A percentile compares a stretch with the other conserved stretches of the same genome.
phyloP scores from a whole-genome alignment of 805 yeast genomes.

The Suhomyces sp. region DNA sequence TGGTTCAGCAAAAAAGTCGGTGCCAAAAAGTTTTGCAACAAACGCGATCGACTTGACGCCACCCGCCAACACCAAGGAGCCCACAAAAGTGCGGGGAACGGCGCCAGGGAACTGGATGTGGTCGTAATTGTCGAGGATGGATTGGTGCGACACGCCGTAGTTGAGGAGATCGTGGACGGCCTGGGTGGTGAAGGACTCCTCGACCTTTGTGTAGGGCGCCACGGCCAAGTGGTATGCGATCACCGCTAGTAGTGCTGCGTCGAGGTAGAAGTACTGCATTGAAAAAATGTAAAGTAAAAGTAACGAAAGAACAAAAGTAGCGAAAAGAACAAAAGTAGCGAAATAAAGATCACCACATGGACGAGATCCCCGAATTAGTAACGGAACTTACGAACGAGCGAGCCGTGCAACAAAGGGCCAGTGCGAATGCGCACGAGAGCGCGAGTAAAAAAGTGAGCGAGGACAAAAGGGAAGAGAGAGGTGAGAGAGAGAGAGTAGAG shows the following conservation, averaged over 20 bases:
- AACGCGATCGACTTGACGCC: conserved; percentile 37
- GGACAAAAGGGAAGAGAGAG: background rate
- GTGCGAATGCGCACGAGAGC: background rate
- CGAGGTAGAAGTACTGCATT: conserved; percentile 19
- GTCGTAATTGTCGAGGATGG: conserved; percentile 52
- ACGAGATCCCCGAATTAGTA: conserved; percentile 35
- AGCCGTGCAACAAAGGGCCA: background rate
- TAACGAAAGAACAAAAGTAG: background rate
- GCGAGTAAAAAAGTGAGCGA: background rate
- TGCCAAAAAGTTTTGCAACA: conserved; percentile 17
- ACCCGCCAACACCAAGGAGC: conserved; percentile 55
- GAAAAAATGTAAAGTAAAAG: background rate
- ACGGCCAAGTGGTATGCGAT: conserved; percentile 49
- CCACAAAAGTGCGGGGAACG: conserved; percentile 83
- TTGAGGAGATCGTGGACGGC: conserved; percentile 79
- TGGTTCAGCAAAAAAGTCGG: conserved; percentile 13
- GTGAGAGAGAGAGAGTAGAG: background rate
- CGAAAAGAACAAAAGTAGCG: background rate
- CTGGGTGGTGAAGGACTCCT: conserved; percentile 88
- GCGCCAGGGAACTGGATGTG: conserved; percentile 82
- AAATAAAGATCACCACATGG: conserved; percentile 14
- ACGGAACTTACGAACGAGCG: conserved; percentile 18
- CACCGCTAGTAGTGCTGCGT: conserved; percentile 31
- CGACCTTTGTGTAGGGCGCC: conserved; percentile 88
- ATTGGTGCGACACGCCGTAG: conserved; percentile 47